Percentiles rank a stretch among this genome's conserved stretches.
Evolutionary conservation across 176 grass and related monocot species (phyloP).

Genomic region (Eleusine coracana): DNA sequence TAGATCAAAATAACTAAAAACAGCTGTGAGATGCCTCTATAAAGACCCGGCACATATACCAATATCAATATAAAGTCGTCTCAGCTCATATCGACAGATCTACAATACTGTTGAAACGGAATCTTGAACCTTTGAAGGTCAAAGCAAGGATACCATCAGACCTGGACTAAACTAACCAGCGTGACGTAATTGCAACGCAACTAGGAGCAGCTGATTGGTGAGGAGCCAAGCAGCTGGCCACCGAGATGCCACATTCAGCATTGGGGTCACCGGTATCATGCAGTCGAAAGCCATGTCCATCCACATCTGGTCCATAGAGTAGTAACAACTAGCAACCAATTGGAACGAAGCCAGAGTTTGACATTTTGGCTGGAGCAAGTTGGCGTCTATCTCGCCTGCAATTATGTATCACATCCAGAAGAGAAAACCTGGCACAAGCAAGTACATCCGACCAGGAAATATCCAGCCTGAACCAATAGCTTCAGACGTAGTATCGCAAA

Average conservation of each 20-base stretch:
- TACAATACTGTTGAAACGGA: slow-evolving; percentile 22
- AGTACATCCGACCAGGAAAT: background rate
- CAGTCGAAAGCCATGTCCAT: slow-evolving; percentile 35
- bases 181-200: slow-evolving; percentile 4
- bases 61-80: slow-evolving; percentile 31
- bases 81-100: slow-evolving; percentile 7
- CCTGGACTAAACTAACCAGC: background rate
- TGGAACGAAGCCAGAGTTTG: slow-evolving; percentile 22
- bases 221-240: background rate
- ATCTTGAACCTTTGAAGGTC: slow-evolving; percentile 47
- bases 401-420: background rate
- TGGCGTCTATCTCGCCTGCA: slow-evolving; percentile 12
- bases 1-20: background rate
- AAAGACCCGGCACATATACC: background rate
- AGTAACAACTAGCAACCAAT: slow-evolving; percentile 30
- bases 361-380: slow-evolving; percentile 29
- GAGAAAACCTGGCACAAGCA: slow-evolving; percentile 2
- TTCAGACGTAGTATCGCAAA: background rate
- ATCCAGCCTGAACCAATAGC: background rate
- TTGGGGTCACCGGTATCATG: slow-evolving; percentile 39
- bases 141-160: slow-evolving; percentile 14
- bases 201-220: slow-evolving; percentile 23
- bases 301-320: slow-evolving; percentile 15
- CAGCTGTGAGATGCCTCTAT: background rate
- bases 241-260: slow-evolving; percentile 46